Base-by-base conservation (phyloP, 2,329 filamentous ascomycete genomes). In the Aspergillus nomiae region DNA sequence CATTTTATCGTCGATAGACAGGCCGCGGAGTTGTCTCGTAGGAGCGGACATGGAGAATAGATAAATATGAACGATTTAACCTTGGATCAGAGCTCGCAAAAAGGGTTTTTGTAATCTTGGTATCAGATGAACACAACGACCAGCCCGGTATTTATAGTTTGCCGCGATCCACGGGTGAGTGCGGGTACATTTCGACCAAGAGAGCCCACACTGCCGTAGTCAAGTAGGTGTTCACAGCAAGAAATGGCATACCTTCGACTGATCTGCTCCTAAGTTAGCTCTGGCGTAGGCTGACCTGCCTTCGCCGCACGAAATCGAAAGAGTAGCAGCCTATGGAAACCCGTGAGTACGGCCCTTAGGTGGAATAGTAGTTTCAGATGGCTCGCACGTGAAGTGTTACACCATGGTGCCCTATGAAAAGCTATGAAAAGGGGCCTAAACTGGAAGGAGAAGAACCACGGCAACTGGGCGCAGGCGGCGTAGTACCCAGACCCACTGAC, bases 1-100 rank as follows among this genome's bases (percentile, higher is more conserved):
- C 73, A 80, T 76, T 53, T 71, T 70, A 59, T 68, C 72, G 64
- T 71, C 73, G 63, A 81, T 76, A 58, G 77, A 79, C 61, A 80
- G 74, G 66, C 70, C 73, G 63, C 71, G 71, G 48, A 81, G 73
- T 67, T 78, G 72, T 62, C 71, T 75, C 43, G 76, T 78, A 62
- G 78, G 78, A 59, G 77, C 69, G 67, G 77, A 77, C 78, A 80
- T 80, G 53, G n/a, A 58, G 54, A 59, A 63, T 61, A 57, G 64
- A 69, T 64, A 53, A 28, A 32, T 56, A 58, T n/a, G 28, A 55
- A 30, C 10, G 51, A 38, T 19, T n/a, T 21, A 51, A 36, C 48
- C 36, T 41, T 50, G 36, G 34, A 45, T 60, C 28, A 45, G 45
- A 19, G 45, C 56, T 59, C 45, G 9, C 16, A 46, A 45, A 62